These are phyloP conservation scores for Lagenidium giganteum DNA, from an alignment of 352 stramenopile species.

Conservation along the genomic window DNA sequence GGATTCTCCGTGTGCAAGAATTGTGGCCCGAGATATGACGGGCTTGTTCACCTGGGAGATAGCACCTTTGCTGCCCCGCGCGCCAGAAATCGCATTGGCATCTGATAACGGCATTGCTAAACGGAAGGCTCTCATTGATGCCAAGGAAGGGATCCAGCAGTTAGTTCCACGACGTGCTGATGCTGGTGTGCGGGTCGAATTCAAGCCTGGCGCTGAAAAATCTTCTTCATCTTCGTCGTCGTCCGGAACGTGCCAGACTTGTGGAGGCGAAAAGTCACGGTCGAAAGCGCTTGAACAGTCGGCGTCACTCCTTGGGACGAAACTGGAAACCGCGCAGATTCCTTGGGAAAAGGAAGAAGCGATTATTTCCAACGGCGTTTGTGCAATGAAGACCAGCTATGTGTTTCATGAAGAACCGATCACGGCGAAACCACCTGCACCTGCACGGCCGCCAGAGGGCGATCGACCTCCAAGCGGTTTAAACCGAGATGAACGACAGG, in stretches of 20 bases:
- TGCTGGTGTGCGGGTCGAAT: slow-evolving; percentile 55
- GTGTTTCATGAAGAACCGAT: slow-evolving; percentile 79
- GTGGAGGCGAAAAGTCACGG: slow-evolving; percentile 48
- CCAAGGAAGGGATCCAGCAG: slow-evolving; percentile 9
- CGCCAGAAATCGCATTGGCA: too few relatives aligned
- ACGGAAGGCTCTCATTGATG: too few relatives aligned
- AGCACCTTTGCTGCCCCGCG: slow-evolving; percentile 28
- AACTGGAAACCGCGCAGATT: slow-evolving; percentile 51
- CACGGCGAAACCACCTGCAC: too few relatives aligned
- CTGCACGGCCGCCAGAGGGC: too few relatives aligned
- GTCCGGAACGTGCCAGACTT: slow-evolving; percentile 56
- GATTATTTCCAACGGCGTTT: slow-evolving; percentile 67
- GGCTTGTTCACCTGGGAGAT: slow-evolving; percentile 85
- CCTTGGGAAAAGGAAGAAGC: slow-evolving; percentile 54
- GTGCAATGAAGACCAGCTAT: slow-evolving; percentile 59
- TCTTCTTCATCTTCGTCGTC: too few relatives aligned
- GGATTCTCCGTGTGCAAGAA: slow-evolving; percentile 66
- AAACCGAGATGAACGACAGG: slow-evolving; percentile 63
- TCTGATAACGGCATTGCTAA: too few relatives aligned
- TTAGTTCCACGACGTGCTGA: slow-evolving; percentile 34
- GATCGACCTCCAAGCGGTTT: too few relatives aligned
- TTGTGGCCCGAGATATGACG: slow-evolving; percentile 83
- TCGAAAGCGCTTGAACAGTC: slow-evolving; percentile 2
- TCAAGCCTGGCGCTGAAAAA: slow-evolving; percentile 43
- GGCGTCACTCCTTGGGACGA: slow-evolving; percentile 2